phyloP scores from a whole-genome alignment of 2,329 filamentous ascomycete species.

The Arthrobotrys sphaeroides region DNA sequence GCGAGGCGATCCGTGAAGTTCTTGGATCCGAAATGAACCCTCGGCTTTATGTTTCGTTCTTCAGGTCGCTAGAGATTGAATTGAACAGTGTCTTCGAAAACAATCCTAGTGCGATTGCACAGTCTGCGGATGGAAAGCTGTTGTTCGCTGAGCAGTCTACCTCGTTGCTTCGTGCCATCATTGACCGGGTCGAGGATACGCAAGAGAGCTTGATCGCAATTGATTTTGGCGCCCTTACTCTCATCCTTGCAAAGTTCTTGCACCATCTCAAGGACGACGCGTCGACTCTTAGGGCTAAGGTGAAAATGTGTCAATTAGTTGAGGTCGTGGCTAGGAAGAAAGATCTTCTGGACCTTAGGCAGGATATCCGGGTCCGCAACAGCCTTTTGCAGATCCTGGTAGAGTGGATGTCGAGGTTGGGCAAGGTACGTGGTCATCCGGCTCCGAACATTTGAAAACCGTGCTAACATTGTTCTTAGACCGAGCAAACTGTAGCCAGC shows the following conservation, averaged over 20 bases:
- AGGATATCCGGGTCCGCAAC: slow-evolving; percentile 75
- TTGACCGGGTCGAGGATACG: slow-evolving; percentile 72
- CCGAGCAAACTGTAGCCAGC: slow-evolving; percentile 32
- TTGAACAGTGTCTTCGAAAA: slow-evolving; percentile 61
- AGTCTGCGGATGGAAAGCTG: slow-evolving; percentile 69
- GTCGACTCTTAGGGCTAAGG: slow-evolving; percentile 71
- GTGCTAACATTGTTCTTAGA: slow-evolving; percentile 10
- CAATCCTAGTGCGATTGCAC: slow-evolving; percentile 57
- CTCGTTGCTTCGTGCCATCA: slow-evolving; percentile 70
- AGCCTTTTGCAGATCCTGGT: slow-evolving; percentile 75
- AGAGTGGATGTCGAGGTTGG: slow-evolving; percentile 72
- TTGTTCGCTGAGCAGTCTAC: slow-evolving; percentile 75
- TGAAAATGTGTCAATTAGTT: slow-evolving; percentile 74
- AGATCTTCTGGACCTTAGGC: slow-evolving; percentile 73
- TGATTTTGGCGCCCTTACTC: slow-evolving; percentile 71
- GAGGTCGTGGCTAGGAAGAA: slow-evolving; percentile 73
- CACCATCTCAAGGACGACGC: slow-evolving; percentile 69
- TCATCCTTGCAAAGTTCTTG: slow-evolving; percentile 74
- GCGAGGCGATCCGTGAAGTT: slow-evolving; percentile 74
- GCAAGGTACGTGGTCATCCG: slow-evolving; percentile 53
- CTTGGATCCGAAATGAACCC: slow-evolving; percentile 73
- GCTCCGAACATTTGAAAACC: not conserved
- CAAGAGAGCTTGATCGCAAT: slow-evolving; percentile 72
- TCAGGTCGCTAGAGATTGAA: slow-evolving; percentile 73
- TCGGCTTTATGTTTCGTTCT: slow-evolving; percentile 70